Conservation (phyloP, 2,329 filamentous ascomycete genomes). For the Colletotrichum cordylinicola region DNA sequence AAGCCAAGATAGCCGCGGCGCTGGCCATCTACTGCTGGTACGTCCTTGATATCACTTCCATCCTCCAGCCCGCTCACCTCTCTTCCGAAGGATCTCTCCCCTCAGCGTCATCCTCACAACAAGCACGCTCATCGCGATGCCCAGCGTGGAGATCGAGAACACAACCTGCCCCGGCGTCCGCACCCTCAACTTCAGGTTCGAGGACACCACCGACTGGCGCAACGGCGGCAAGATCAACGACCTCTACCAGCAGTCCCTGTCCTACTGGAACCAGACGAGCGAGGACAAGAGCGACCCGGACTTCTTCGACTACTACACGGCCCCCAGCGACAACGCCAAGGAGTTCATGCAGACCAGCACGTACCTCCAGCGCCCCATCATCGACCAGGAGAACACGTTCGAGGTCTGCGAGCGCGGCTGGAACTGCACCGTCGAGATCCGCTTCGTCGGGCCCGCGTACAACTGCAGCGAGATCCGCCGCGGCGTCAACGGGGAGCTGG, state of each 20-base stretch:
- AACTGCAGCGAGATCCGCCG: slow-evolving; percentile 31
- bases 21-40: slow-evolving; percentile 39
- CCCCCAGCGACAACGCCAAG: slow-evolving; percentile 24
- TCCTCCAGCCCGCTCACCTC: background rate
- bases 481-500: background rate
- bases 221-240: slow-evolving; percentile 32
- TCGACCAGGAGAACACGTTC: slow-evolving; percentile 30
- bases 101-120: slow-evolving; percentile 42
- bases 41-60: accelerated
- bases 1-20: slow-evolving; percentile 35
- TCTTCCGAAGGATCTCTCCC: slow-evolving; percentile 26
- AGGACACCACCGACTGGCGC: slow-evolving; percentile 38
- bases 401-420: slow-evolving; percentile 36
- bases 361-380: slow-evolving; percentile 27
- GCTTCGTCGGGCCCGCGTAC: slow-evolving; percentile 39
- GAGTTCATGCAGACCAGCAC: slow-evolving; percentile 31
- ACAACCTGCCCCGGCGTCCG: slow-evolving; percentile 31
- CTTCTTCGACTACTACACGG: slow-evolving; percentile 37
- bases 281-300: slow-evolving; percentile 19
- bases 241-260: slow-evolving; percentile 31
- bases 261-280: slow-evolving; percentile 37
- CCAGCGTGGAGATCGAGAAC: slow-evolving; percentile 28
- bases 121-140: slow-evolving; percentile 32
- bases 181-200: slow-evolving; percentile 36
- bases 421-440: slow-evolving; percentile 38